These are phyloP conservation scores for Eimeria acervulina DNA, from an alignment of 169 alveolate genomes.

Conservation along the genomic window DNA sequence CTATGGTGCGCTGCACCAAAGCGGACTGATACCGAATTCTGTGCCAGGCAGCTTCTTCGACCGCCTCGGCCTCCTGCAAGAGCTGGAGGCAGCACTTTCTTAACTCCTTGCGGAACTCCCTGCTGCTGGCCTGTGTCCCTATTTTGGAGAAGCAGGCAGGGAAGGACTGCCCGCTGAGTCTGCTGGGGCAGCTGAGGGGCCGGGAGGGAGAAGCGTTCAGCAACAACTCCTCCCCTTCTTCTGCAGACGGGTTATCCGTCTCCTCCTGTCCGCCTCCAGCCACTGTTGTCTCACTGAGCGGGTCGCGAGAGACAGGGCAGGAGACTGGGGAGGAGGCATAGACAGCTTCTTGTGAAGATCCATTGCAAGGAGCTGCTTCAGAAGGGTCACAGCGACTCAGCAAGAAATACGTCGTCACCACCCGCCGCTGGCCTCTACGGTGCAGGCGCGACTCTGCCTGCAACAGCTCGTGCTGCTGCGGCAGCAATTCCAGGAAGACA, in stretches of 20 bases:
- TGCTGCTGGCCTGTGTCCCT: neutral
- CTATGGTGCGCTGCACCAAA: constrained; percentile 59
- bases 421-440: constrained; percentile 82
- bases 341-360: neutral
- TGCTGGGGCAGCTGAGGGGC: neutral
- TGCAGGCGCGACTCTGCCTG: constrained; percentile 84
- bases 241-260: neutral
- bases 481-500: constrained; percentile 78
- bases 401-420: constrained; percentile 69
- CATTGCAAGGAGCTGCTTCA: neutral
- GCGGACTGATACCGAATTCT: constrained; percentile 32
- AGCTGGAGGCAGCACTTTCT: constrained; percentile 40
- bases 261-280: neutral
- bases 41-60: constrained; percentile 28
- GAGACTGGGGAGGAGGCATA: neutral
- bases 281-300: neutral
- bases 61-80: constrained; percentile 28
- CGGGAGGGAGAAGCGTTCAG: neutral
- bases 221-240: neutral
- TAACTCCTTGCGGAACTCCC: neutral
- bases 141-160: neutral
- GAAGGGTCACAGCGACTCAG: constrained; percentile 36
- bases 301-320: neutral
- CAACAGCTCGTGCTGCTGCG: constrained; percentile 79
- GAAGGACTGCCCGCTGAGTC: neutral